Percentiles rank a stretch among this genome's conserved stretches.
These are phyloP conservation scores for Trypanosoma cruzi DNA, from an alignment of 208 protist species.

Conservation along the genomic window DNA sequence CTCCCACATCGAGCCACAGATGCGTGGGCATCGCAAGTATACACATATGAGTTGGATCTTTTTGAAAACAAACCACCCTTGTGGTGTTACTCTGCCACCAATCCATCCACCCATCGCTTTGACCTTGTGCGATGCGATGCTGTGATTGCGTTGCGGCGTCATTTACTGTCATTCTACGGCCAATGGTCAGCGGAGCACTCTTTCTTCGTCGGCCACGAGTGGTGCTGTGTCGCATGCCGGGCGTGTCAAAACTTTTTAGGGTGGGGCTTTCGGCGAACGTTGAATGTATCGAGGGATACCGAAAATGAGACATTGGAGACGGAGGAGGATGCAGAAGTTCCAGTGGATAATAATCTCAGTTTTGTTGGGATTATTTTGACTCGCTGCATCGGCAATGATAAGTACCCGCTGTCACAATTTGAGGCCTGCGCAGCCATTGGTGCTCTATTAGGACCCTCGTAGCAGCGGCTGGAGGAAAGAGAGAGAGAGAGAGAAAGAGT, in stretches of 20 bases:
- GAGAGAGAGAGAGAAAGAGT: background rate
- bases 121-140: conserved; percentile 55
- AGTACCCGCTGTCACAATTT: conserved; percentile 32
- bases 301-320: background rate
- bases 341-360: conserved; percentile 23
- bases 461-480: background rate
- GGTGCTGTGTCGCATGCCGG: conserved; percentile 56
- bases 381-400: conserved; percentile 52
- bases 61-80: conserved; percentile 46
- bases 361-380: conserved; percentile 82
- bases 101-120: conserved; percentile 63
- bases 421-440: background rate
- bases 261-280: conserved; percentile 64
- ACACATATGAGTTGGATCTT: conserved; percentile 78
- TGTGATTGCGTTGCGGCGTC: background rate
- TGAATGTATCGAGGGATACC: background rate
- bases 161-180: conserved; percentile 26
- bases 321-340: background rate
- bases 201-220: conserved; percentile 81
- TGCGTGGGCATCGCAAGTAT: conserved; percentile 59
- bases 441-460: background rate
- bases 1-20: conserved; percentile 33
- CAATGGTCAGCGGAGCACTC: conserved; percentile 70
- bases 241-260: conserved; percentile 74
- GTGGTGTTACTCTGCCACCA: conserved; percentile 84